A percentile compares a stretch with the other conserved stretches of the same genome.
Conservation (phyloP, 371 early-diverging fungal genomes). For the Mortierella polycephala region DNA sequence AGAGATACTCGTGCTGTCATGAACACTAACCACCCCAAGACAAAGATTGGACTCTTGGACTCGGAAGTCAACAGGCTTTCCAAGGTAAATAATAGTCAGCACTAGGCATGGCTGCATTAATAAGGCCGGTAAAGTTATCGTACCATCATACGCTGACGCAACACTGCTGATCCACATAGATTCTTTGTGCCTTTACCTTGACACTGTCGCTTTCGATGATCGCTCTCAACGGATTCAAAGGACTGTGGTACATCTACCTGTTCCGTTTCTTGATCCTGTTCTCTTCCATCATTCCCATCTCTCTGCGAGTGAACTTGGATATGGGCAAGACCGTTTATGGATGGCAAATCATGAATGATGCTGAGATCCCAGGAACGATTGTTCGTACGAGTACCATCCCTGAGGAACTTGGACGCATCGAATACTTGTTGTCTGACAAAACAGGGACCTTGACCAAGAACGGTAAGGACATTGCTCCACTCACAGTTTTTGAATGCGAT, state of each 20-base stretch:
- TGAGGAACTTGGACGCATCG: constrained; percentile 99
- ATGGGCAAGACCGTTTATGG: constrained; percentile 97
- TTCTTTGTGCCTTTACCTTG: constrained; percentile 87
- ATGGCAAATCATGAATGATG: constrained; percentile 84
- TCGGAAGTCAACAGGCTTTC: constrained; percentile 93
- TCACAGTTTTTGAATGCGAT: too few relatives aligned
- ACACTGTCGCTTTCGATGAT: constrained; percentile 89
- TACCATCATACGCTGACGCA: not conserved
- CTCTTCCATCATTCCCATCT: constrained; percentile 98
- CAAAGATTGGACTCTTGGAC: constrained; percentile 97
- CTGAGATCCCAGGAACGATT: constrained; percentile 86
- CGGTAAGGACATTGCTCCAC: too few relatives aligned
- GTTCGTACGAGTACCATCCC: constrained; percentile 97
- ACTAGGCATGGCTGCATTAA: not conserved
- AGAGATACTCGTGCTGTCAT: constrained; percentile 97
- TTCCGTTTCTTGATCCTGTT: constrained; percentile 98
- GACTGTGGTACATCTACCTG: constrained; percentile 90
- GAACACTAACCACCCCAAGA: constrained; percentile 97
- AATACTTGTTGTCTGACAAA: constrained; percentile 98
- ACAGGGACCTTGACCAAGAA: constrained; percentile 99
- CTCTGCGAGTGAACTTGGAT: constrained; percentile 97
- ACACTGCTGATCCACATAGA: constrained; percentile 54
- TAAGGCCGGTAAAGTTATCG: too few relatives aligned
- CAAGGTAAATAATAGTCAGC: constrained; percentile 76
- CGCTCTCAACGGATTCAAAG: constrained; percentile 89